A percentile compares a stretch with the other conserved stretches of the same genome.
phyloP scores from a whole-genome alignment of 2,329 filamentous ascomycete genomes.

The Anthostomella pinea region DNA sequence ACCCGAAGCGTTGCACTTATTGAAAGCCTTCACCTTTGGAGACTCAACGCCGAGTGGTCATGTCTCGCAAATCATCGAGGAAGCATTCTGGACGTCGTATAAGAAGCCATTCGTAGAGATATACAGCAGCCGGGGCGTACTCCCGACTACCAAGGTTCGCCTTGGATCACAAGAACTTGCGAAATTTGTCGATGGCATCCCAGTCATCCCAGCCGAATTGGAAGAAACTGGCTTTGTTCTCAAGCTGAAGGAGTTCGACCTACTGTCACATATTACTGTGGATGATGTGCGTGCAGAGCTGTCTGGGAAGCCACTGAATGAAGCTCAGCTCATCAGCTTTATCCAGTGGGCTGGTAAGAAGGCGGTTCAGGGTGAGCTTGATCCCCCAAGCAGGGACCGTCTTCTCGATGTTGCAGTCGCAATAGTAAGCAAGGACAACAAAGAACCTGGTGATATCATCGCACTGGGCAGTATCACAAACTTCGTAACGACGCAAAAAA shows the following conservation, averaged over 20 bases:
- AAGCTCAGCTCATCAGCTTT: constrained; percentile 76
- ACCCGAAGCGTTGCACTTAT: constrained; percentile 76
- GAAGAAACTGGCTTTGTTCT: constrained; percentile 72
- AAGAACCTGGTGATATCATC: constrained; percentile 67
- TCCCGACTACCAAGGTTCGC: constrained; percentile 80
- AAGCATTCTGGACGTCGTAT: constrained; percentile 94
- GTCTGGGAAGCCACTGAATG: constrained; percentile 75
- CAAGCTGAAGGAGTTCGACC: constrained; percentile 77
- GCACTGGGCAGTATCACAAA: constrained; percentile 71
- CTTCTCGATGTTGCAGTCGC: constrained; percentile 81
- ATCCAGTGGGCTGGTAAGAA: constrained; percentile 79
- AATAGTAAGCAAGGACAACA: constrained; percentile 57
- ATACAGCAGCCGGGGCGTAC: constrained; percentile 81
- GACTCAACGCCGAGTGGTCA: constrained; percentile 86
- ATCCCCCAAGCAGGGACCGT: constrained; percentile 61
- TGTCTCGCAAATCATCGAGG: constrained; percentile 84
- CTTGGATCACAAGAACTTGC: constrained; percentile 64
- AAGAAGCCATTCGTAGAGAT: constrained; percentile 80
- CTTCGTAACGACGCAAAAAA: constrained; percentile 73
- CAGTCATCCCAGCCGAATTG: constrained; percentile 76
- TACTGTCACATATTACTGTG: constrained; percentile 84
- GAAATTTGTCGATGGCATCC: constrained; percentile 83
- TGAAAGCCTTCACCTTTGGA: constrained; percentile 82
- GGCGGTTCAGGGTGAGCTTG: constrained; percentile 68
- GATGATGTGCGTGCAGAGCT: constrained; percentile 82